Evolutionary conservation across 805 yeast genomes (phyloP), one percentile per base, ranked within the genome.

Genomic region (Yueomyces sp.): DNA sequence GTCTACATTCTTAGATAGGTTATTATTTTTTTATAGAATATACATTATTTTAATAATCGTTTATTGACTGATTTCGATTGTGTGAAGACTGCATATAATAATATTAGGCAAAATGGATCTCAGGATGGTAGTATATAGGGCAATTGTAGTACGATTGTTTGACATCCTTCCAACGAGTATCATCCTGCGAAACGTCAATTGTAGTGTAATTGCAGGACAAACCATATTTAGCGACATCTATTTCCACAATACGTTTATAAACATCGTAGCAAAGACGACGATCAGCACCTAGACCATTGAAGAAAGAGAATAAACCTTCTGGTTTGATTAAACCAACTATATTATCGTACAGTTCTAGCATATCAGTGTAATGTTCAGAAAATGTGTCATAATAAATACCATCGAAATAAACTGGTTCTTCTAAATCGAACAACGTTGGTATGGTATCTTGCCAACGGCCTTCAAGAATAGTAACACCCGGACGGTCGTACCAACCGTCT

Each of bases 301-400:
- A 88, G 57, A 87, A 88, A 4, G 95, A 85, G 49, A 88, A 87
- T 1, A 77, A 73, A 6, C 96, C 97, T 33, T 76, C 73, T 5
- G 92, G 85, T 57, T 82, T 81, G 50, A 88, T 5, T 41, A 88
- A 65, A 0, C 95, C 96, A 26, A 86, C 94, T 4, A 85, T 70
- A 9, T 73, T 57, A 62, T 90, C 96, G 56, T 81, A 85, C 29
- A 90, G 67, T 42, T 85, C 90, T 40, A 86, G 67, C 92, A 88
- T 83, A 57, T 88, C 96, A 47, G 70, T 70, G 60, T 90, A 88
- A 58, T 85, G 94, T 58, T 88, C 97, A 49, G 94, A 83, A 60
- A 82, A 88, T 0, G 97, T 90, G 59, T 88, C 97, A 58, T 84
- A 88, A 62, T 88, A 88, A 34, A 90, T 83, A 3, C 96, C 96